Evolutionary conservation across 2,329 filamentous ascomycete species (phyloP), one percentile per base, ranked within the genome.

Genomic region (Aspergillus aculeatus): DNA sequence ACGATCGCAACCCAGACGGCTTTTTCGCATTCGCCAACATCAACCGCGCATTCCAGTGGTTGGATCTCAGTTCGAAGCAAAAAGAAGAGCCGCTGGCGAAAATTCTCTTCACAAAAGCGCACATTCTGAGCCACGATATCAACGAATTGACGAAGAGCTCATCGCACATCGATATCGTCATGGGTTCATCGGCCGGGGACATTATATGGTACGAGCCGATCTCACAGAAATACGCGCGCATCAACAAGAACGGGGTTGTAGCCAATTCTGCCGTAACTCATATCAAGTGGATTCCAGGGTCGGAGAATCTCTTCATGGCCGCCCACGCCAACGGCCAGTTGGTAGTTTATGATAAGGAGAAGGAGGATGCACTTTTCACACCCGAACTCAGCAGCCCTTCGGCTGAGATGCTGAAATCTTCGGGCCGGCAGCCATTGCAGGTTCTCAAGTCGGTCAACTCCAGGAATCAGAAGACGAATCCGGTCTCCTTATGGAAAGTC

Each of bases 141-240:
- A 98, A 99, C 72, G 80, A 85, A 48, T 73, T 90, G 57, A 97
- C 93, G 11, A 96, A 94, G 76, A 88, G 86, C 54, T 73, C 84
- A 3, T 86, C 84, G 5, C 94, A 98, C 71, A 83, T 99, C 47
- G 95, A 99, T 73, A 82, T 99, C 21, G 87, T 96, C 59, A 90
- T 99, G 87, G 95, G 95, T 1, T 98, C 96, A 71, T 97, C 94
- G 6, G 96, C 93, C 0, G 92, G 93, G 44, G 95, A 99, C 75
- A 92, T 99, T 51, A 94, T 99, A 63, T 99, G 95, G 95, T 98
- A 95, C 81, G 95, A 99, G 76, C 93, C 95, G 11, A 91, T 97
- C 70, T 94, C 92, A 44, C 94, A 98, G 70, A 92, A 96, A 73
- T 99, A 99, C 75, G 91, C 92, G 3, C 88, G 95, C 21, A 83